Base-by-base conservation (phyloP, 768 basidiomycete species). In the Leccinum pellstonianum region DNA sequence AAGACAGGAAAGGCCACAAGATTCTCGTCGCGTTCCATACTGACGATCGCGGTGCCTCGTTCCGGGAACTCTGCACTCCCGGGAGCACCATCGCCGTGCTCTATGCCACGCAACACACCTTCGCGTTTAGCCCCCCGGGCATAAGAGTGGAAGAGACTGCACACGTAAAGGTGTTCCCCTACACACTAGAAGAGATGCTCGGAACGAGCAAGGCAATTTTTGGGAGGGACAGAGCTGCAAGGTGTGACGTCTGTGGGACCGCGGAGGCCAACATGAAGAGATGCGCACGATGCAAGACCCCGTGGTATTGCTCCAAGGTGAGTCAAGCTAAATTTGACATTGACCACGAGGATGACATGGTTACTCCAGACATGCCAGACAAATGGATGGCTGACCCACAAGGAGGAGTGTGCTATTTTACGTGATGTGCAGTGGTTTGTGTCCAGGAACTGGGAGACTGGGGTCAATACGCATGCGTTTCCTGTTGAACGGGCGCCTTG, bases 31-130 rank as follows among this genome's bases (percentile, higher is more conserved):
- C 70, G 12, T 72, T 72, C 64, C 70, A 72, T n/a, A 72, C 72
- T 5, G 66, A 72, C 27, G 71, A 72, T 50, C 71, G 71, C 49
- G 71, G 71, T 17, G 57, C 62, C 23, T 62, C 62, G 38, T 65
- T 73, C 48, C 63, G 58, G 52, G 15, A 51, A 17, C 54, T 55
- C 19, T 72, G 71, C 29, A 63, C 49, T 19, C 66, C 68, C 1
- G 72, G 70, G n/a, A 72, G 57, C 33, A 73, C 71, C 41, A 66
- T 72, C 54, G 71, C 71, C 2, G 71, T 72, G 54, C 68, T 72
- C 31, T 72, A 72, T 14, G 71, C 71, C 54, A 66, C 68, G 2
- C 72, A 70, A 15, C 72, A 72, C 54, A 62, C 27, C 2, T 72
- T 72, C 52, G 64, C 72, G 23, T 73, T 73, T 35, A 70, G 68